Base-by-base conservation (phyloP, 352 stramenopile genomes). In the Aphanomyces euteiches region DNA sequence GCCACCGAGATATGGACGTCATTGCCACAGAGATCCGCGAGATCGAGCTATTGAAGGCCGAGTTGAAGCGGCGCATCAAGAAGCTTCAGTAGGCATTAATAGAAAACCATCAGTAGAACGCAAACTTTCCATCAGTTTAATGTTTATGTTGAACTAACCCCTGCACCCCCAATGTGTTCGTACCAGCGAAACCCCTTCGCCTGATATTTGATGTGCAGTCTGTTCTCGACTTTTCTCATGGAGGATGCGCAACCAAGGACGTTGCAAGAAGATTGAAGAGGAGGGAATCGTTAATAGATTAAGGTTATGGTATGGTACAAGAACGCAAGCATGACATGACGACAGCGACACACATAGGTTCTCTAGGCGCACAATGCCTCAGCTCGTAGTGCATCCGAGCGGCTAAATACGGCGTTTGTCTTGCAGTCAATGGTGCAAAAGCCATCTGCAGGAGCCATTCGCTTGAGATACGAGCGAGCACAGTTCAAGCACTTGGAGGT, bases 371-470 rank as follows among this genome's bases (percentile, higher is more conserved):
- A 70, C n/a, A 70, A 39, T 50, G 28, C 43, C 28, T 70, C 34
- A 21, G 47, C 47, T 19, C 64, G 64, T 10, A 70, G 37, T 8
- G 12, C 43, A 47, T 70, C 64, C 12, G 64, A 61, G 17, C 53
- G 64, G 17, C 64, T 70, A 19, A 70, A 70, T 43, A 63, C 64
- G 10, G 86, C 75, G 73, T 91, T 92, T 37, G 84, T 93, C 77
- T 93, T 93, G 79, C 86, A 93, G 79, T 93, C 86, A 67, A 93
- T 91, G 4, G 82, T 92, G 77, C 84, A 93, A 67, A 93, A 93
- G 58, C 83, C 84, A n/a, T 81, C 81, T 17, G 72, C 77, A 3
- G 81, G 76, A n/a, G 84, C 79, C 50, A 89, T 66, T 41, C 77
- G 77, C 72, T 87, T 83, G 61, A 92, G 75, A 74, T 82, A 93